Base-by-base conservation (phyloP, 1,284 basidiomycete genomes). In the Ceratobasidium sp. region DNA sequence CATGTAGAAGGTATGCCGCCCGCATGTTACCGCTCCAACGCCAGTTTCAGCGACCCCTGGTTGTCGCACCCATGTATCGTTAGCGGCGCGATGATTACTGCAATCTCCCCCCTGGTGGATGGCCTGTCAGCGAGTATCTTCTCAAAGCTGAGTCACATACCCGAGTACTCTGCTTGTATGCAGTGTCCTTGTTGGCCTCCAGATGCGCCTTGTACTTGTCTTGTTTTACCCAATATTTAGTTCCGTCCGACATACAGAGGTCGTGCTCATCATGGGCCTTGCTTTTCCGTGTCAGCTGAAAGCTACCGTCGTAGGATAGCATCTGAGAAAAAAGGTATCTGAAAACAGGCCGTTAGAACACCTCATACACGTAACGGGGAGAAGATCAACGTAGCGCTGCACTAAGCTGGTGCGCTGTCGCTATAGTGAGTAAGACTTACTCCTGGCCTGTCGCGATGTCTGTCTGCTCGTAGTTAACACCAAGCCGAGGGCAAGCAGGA, bases 21-120 rank as follows among this genome's bases (percentile, higher is more conserved):
- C 69, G 46, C 69, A 71, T n/a, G 53, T 56, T 18, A 71, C 69
- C 18, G 69, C 28, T 1, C 69, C 69, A 7, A 71, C 39, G 4
- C 55, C 55, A 0, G 69, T 39, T n/a, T 58, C 69, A 6, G 40
- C 69, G 4, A 71, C 40, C 0, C 69, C 55, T 1, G 33, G 13
- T 0, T 20, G n/a, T 0, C 55, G 33, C 0, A 71, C 69, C 51
- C 53, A 71, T 10, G 53, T 56, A 13, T 56, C 18, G 13, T 71
- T 60, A 3, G 69, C 55, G 0, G 55, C 55, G 1, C 51, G n/a
- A 23, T 71, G 69, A 44, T 71, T 71, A 10, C 60, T 71, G 42
- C 69, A 71, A 6, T 71, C 5, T 15, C 28, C 1, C 51, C 51
- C 68, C 58, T 46, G 44, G 44, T 46, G 13, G 13, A 46, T 13